These are phyloP conservation scores for Colletotrichum lini DNA, from an alignment of 2,329 filamentous ascomycete genomes.

Conservation along the genomic window DNA sequence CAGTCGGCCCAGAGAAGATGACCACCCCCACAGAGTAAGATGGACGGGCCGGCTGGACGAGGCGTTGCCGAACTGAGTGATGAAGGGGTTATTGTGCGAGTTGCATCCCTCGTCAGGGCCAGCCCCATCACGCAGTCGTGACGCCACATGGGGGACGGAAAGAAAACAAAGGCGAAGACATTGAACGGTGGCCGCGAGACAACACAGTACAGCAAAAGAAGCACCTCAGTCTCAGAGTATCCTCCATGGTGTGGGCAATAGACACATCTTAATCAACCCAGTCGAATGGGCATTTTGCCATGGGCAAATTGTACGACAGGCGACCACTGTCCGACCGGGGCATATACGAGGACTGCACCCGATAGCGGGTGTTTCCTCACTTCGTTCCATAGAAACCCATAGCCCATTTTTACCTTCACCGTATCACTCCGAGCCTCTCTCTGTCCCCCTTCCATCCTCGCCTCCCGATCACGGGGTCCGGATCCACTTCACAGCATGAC, in stretches of 20 bases:
- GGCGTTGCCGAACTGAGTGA: slow-evolving; percentile 2
- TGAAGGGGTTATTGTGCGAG: slow-evolving; percentile 13
- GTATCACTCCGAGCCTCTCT: slow-evolving; percentile 13
- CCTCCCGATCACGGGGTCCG: slow-evolving; percentile 15
- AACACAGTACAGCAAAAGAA: slow-evolving; percentile 4
- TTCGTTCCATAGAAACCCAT: neutral
- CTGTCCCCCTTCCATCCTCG: slow-evolving; percentile 1
- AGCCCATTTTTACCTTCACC: slow-evolving; percentile 18
- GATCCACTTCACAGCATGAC: slow-evolving; percentile 24
- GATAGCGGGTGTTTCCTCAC: slow-evolving; percentile 18
- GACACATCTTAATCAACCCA: neutral
- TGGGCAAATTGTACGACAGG: slow-evolving; percentile 16
- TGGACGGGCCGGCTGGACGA: neutral
- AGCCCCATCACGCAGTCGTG: slow-evolving; percentile 25
- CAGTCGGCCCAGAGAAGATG: slow-evolving; percentile 9
- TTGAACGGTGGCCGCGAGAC: slow-evolving; percentile 25
- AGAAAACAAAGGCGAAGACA: slow-evolving; percentile 25
- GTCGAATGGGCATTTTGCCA: slow-evolving; percentile 1
- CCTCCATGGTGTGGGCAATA: slow-evolving; percentile 20
- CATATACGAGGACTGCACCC: slow-evolving; percentile 11
- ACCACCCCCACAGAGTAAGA: slow-evolving; percentile 11
- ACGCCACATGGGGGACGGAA: slow-evolving; percentile 30
- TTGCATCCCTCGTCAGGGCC: slow-evolving; percentile 12
- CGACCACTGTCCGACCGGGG: slow-evolving; percentile 10
- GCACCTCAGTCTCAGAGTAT: neutral